These are phyloP conservation scores for Aspergillus ostianus DNA, from an alignment of 495 filamentous ascomycete species.

Conservation along the genomic window DNA sequence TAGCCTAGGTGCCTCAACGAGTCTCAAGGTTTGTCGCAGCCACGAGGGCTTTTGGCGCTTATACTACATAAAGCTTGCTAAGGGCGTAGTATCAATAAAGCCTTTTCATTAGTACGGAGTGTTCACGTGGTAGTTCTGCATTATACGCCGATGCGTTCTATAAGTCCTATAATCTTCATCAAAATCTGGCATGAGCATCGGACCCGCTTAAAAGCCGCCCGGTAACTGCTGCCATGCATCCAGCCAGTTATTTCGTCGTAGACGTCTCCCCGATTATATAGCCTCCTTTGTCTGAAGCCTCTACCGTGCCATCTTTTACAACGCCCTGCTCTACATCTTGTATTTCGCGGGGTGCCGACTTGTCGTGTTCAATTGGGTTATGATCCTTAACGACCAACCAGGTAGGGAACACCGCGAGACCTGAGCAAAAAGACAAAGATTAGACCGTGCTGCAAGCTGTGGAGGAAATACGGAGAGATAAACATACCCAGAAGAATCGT, in stretches of 20 bases:
- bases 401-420: conserved; percentile 26
- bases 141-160: too few species aligned
- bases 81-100: too few species aligned
- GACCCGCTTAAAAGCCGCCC: too few species aligned
- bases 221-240: too few species aligned
- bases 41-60: too few species aligned
- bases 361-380: conserved; percentile 20
- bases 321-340: conserved; percentile 18
- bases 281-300: neutral
- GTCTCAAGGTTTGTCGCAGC: too few species aligned
- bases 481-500: conserved; percentile 46
- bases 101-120: too few species aligned
- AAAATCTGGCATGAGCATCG: too few species aligned
- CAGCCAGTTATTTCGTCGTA: neutral
- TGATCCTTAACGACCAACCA: conserved; percentile 26
- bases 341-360: neutral
- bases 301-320: neutral
- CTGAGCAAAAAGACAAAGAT: conserved; percentile 7
- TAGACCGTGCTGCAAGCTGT: neutral
- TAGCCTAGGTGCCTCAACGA: neutral
- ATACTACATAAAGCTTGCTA: too few species aligned
- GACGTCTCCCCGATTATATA: neutral
- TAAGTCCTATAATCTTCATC: too few species aligned
- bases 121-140: too few species aligned
- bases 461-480: neutral